Percentiles rank a stretch among this genome's conserved stretches.
Conservation (phyloP, 2,329 filamentous ascomycete species). For the Cladophialophora immunda region DNA sequence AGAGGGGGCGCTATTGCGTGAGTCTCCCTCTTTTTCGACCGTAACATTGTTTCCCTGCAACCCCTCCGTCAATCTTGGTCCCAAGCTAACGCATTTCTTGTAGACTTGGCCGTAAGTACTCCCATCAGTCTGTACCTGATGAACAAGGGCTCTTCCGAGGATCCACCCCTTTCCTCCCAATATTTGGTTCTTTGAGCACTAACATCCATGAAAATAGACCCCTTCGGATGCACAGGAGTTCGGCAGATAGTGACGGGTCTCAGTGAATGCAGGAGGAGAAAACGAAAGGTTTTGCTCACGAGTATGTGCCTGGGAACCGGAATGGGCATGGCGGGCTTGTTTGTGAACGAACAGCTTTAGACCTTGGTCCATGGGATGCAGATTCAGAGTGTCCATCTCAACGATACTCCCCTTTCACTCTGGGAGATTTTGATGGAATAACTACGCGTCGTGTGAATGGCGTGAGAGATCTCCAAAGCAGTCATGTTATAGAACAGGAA, state of each 20-base stretch:
- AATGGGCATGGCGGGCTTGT: slow-evolving; percentile 72
- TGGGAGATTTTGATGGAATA: neutral
- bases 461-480: neutral
- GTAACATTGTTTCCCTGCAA: too few species aligned
- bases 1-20: slow-evolving; percentile 92
- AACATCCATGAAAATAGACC: neutral
- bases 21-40: slow-evolving; percentile 75
- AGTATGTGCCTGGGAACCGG: slow-evolving; percentile 84
- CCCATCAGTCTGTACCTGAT: neutral
- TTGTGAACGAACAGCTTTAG: slow-evolving; percentile 68
- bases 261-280: slow-evolving; percentile 80
- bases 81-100: neutral
- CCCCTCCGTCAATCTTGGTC: neutral
- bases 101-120: slow-evolving; percentile 2
- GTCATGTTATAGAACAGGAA: neutral
- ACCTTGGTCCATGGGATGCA: neutral
- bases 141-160: neutral
- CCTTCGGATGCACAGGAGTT: slow-evolving; percentile 69
- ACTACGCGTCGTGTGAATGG: neutral
- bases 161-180: neutral
- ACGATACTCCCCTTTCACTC: neutral
- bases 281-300: slow-evolving; percentile 90
- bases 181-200: neutral
- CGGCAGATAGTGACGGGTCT: slow-evolving; percentile 90
- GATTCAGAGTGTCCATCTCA: neutral